Base-by-base conservation (phyloP, 73 alveolate species). In the Paramecium pentaurelia region DNA sequence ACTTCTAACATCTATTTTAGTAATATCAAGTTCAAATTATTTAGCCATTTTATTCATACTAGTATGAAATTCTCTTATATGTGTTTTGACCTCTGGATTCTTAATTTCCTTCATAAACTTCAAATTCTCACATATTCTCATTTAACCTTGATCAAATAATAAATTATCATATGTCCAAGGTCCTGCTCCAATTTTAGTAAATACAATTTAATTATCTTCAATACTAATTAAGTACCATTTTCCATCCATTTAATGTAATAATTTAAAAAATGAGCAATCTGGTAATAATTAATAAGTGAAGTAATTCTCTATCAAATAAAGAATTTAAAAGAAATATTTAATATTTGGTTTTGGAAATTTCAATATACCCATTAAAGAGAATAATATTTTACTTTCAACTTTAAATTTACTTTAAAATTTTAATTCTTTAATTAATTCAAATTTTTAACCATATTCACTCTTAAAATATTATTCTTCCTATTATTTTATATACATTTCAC, bases 331-430 rank as follows among this genome's bases (percentile, higher is more conserved):
- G 49, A 44, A 80, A 36, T 80, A 80, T 27, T 80, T 80, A 80
- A 80, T 80, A 44, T 80, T 80, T 4, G 91, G 71, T 47, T 47
- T 80, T 40, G 91, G 91, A 25, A 80, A 80, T 18, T 80, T 80
- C 16, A 80, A 47, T 2, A 80, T 80, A 4, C 91, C 91, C 91
- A 80, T 80, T 14, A 80, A 27, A 0, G 91, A 80, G 27, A 80
- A 80, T 47, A 80, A 18, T 45, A 80, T 80, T 34, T 80, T 80
- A 27, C 91, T 80, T 14, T 80, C 91, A 0, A 80, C 58, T 45
- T 80, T 80, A 80, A 80, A 80, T 49, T 80, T 80, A 36, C 91
- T 80, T 16, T 80, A 80, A 80, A 80, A 80, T 28, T 80, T 80
- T 12, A 80, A 30, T 80, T 80, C 91, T 36, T 80, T 80, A 6